These are phyloP conservation scores for Schizothecium vesticola DNA, from an alignment of 495 filamentous ascomycete species.

Conservation along the genomic window DNA sequence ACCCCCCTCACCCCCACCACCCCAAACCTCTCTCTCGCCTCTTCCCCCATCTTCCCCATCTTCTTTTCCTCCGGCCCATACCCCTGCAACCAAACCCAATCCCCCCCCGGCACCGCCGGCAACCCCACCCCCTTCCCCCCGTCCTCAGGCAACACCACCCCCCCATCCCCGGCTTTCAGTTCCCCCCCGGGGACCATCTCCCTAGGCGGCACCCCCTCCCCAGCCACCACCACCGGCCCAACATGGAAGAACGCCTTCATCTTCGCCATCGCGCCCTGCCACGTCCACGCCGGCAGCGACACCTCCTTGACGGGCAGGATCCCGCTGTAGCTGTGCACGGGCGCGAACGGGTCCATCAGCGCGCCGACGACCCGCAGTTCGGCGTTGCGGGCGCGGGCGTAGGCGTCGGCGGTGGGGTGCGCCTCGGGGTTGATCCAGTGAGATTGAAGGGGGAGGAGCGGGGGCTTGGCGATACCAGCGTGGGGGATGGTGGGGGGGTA, in stretches of 20 bases:
- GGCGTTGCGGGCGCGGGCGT: background rate
- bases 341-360: constrained; percentile 44
- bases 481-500: background rate
- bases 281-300: constrained; percentile 39
- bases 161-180: background rate
- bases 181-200: background rate
- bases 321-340: constrained; percentile 35
- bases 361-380: background rate
- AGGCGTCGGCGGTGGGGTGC: background rate
- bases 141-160: background rate
- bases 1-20: background rate
- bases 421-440: no score
- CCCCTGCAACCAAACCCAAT: constrained; percentile 2
- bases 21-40: background rate
- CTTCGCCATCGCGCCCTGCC: constrained; percentile 33
- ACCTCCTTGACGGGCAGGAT: constrained; percentile 35
- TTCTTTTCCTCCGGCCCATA: background rate
- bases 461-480: background rate
- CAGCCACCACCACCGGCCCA: constrained; percentile 34
- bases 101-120: background rate
- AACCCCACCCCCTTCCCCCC: background rate
- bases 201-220: background rate
- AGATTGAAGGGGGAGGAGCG: no score
- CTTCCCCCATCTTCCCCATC: background rate
- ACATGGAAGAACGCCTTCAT: constrained; percentile 47